Percentiles rank a stretch among this genome's conserved stretches.
Evolutionary conservation across 805 yeast species (phyloP).

Genomic region (Jamesozyma gamospora): DNA sequence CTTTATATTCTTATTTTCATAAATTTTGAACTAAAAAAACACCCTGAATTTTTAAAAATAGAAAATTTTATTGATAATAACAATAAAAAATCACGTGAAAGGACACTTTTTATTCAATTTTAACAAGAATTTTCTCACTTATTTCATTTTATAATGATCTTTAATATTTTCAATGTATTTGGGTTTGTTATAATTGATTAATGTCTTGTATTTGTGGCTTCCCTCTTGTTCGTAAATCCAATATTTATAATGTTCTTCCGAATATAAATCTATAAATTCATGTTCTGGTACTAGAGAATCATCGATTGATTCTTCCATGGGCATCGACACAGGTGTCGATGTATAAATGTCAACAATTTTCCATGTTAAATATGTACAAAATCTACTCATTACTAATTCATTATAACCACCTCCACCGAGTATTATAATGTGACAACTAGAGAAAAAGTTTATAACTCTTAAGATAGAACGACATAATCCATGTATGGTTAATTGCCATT

Average conservation of each 20-base stretch:
- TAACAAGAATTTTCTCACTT: too few relatives aligned
- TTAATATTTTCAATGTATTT: constrained; percentile 2
- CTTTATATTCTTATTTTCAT: too few relatives aligned
- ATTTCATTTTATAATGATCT: not conserved
- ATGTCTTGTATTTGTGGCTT: constrained; percentile 25
- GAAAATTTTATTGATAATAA: too few relatives aligned
- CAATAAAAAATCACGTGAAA: too few relatives aligned
- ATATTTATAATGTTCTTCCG: constrained; percentile 37
- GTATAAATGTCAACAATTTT: constrained; percentile 9
- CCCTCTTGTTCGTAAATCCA: constrained; percentile 35
- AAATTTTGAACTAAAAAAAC: too few relatives aligned
- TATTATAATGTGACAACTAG: constrained; percentile 23
- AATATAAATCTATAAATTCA: constrained; percentile 33
- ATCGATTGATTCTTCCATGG: constrained; percentile 6
- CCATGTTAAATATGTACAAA: constrained; percentile 37
- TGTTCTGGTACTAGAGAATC: constrained; percentile 50
- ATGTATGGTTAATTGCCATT: constrained; percentile 58
- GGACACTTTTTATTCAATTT: too few relatives aligned
- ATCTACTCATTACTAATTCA: constrained; percentile 48
- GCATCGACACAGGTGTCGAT: not conserved
- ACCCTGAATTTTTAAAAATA: too few relatives aligned
- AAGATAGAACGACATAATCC: constrained; percentile 36
- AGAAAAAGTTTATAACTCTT: constrained; percentile 18
- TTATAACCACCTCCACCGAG: constrained; percentile 79
- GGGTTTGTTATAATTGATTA: constrained; percentile 23